These are phyloP conservation scores for Ogataea pini DNA, from an alignment of 805 yeast genomes.

Conservation along the genomic window DNA sequence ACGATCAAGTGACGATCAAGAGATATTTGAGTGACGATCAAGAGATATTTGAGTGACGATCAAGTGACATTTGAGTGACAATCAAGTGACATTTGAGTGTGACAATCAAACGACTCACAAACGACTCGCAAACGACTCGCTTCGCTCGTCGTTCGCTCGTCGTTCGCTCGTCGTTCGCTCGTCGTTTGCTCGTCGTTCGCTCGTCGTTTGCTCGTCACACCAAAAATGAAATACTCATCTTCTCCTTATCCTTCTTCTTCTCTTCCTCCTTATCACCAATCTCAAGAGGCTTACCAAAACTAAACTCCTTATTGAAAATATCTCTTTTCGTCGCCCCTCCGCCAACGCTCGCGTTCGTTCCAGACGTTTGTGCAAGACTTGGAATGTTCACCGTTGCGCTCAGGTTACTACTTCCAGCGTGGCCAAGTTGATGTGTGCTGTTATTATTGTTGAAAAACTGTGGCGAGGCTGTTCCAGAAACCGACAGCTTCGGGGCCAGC, in stretches of 20 bases:
- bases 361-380: conserved; percentile 4
- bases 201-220: conserved; percentile 9
- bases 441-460: conserved; percentile 19
- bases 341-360: not conserved
- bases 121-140: too few species aligned
- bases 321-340: conserved; percentile 19
- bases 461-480: conserved; percentile 30
- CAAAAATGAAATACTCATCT: conserved; percentile 31
- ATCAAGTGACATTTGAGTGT: too few species aligned
- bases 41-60: too few species aligned
- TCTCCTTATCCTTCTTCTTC: conserved; percentile 20
- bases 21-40: too few species aligned
- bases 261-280: conserved; percentile 5
- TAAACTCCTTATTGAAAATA: conserved; percentile 33
- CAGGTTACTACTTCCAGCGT: conserved; percentile 5
- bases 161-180: too few species aligned
- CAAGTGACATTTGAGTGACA: too few species aligned
- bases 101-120: too few species aligned
- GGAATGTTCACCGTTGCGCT: conserved; percentile 8
- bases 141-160: too few species aligned
- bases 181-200: too few species aligned
- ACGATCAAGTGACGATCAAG: too few species aligned
- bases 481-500: conserved; percentile 28
- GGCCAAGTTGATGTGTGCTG: conserved; percentile 14
- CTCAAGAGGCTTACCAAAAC: conserved; percentile 18